Percentiles rank a stretch among this genome's conserved stretches.
Conservation (phyloP, 139 green algal genomes). For the Astrephomene gubernaculifera region DNA sequence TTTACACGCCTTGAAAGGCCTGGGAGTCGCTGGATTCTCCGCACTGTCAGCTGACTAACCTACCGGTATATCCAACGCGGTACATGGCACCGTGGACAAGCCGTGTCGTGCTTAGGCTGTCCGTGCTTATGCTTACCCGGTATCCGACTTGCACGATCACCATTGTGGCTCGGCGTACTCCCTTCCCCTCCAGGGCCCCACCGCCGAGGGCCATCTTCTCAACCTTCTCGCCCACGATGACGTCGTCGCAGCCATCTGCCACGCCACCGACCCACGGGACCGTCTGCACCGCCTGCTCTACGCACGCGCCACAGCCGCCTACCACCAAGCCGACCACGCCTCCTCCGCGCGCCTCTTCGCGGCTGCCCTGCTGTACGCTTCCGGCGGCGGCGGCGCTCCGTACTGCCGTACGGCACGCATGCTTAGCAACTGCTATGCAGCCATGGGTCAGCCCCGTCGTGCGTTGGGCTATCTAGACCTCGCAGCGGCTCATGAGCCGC, state of each 20-base stretch:
- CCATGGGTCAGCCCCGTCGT: neutral
- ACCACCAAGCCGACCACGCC: neutral
- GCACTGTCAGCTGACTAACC: no score
- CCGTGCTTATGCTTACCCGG: no score
- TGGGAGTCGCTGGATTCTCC: no score
- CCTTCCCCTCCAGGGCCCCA: neutral
- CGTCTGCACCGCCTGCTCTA: conserved; percentile 18
- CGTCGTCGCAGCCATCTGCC: conserved; percentile 13
- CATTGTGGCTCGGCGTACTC: no score
- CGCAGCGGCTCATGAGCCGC: conserved; percentile 9
- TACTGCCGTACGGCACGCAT: conserved; percentile 40
- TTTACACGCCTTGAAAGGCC: no score
- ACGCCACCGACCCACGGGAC: neutral
- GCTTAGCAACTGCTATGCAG: conserved; percentile 34
- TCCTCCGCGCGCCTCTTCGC: conserved; percentile 18
- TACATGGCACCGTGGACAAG: no score
- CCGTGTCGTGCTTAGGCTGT: no score
- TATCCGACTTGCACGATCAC: no score
- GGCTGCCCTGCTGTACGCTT: conserved; percentile 14
- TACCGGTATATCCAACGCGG: no score
- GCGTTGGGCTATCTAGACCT: conserved; percentile 28
- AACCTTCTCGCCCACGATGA: conserved; percentile 20
- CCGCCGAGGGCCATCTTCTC: conserved; percentile 15
- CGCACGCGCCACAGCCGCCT: conserved; percentile 8
- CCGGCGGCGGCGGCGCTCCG: conserved; percentile 14